Percentiles rank a stretch among this genome's conserved stretches.
Evolutionary conservation across 106 monocot species (phyloP).

Genomic region (Dactylorhiza incarnata): DNA sequence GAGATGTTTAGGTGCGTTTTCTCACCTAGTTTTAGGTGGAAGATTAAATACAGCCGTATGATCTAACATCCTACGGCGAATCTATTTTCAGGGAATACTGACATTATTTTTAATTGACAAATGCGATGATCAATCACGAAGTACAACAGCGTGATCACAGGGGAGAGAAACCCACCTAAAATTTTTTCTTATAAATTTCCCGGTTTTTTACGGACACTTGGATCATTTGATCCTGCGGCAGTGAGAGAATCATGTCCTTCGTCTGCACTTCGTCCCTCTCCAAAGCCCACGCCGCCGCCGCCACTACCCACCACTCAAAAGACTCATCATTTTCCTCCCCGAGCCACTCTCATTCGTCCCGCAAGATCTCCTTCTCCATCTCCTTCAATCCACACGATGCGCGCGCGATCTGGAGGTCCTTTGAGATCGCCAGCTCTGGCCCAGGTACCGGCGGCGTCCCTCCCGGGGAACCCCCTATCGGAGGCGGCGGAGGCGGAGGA

Average conservation of each 20-base stretch:
- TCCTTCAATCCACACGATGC: background rate
- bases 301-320: background rate
- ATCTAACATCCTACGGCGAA: no score
- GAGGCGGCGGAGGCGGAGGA: conserved; percentile 23
- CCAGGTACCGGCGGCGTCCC: background rate
- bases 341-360: background rate
- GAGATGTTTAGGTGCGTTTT: no score
- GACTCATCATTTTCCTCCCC: background rate
- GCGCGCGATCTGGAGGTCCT: background rate
- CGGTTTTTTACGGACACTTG: no score
- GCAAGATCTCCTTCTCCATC: background rate
- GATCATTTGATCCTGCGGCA: no score
- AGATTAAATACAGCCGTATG: no score
- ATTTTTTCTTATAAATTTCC: no score
- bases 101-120: no score
- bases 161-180: no score
- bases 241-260: background rate
- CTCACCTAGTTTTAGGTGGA: no score
- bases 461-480: conserved; percentile 5
- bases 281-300: background rate
- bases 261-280: background rate
- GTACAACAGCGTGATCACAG: no score
- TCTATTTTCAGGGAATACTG: no score
- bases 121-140: no score
- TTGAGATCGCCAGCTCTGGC: background rate